phyloP scores from a whole-genome alignment of 2,329 filamentous ascomycete species.

The Scedosporium aurantiacum region DNA sequence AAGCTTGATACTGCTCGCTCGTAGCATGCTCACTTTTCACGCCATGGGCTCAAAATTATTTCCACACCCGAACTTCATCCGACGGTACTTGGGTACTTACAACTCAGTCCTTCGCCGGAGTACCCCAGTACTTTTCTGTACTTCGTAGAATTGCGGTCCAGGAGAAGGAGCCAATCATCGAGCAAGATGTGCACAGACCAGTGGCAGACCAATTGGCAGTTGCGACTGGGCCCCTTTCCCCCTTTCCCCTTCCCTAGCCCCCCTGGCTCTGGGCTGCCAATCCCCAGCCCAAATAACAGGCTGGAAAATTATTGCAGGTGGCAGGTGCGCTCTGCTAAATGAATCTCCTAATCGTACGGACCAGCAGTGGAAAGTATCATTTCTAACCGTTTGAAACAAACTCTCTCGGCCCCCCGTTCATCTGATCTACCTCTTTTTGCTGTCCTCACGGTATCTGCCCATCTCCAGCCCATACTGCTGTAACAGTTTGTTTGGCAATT shows the following conservation, averaged over 20 bases:
- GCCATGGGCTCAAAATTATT: conserved; percentile 8
- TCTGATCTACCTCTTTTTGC: conserved; percentile 3
- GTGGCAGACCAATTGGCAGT: conserved; percentile 8
- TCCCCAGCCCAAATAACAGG: conserved; percentile 5
- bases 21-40: neutral
- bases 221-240: conserved; percentile 26
- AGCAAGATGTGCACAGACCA: conserved; percentile 7
- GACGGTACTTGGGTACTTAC: conserved; percentile 1
- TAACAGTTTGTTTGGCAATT: neutral
- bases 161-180: conserved; percentile 13
- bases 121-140: conserved; percentile 4
- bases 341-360: conserved; percentile 2
- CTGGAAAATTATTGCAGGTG: conserved; percentile 8
- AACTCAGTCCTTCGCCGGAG: conserved; percentile 5
- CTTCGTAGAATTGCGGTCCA: neutral
- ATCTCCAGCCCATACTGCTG: neutral
- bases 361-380: conserved; percentile 5
- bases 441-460: conserved; percentile 2
- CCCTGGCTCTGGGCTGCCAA: neutral
- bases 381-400: conserved; percentile 6
- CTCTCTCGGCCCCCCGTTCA: conserved; percentile 1
- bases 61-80: conserved; percentile 7
- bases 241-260: conserved; percentile 19
- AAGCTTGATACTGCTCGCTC: neutral
- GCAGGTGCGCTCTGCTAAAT: conserved; percentile 3